Conservation (phyloP, 1,139 yeast species). For the Suhomyces panamericanus region DNA sequence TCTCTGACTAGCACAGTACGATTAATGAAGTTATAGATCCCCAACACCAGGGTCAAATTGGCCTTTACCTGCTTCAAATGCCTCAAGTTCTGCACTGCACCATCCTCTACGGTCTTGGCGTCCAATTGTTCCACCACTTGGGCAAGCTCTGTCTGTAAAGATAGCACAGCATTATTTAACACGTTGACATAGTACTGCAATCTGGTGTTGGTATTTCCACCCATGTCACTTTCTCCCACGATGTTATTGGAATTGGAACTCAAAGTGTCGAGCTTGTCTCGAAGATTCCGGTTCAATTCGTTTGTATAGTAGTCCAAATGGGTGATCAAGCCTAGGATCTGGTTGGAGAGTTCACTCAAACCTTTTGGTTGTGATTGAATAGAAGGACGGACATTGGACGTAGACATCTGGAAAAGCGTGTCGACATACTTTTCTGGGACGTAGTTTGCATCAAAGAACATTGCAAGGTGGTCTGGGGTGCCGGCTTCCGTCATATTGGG, state of each 20-base stretch:
- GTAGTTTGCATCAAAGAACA: constrained; percentile 47
- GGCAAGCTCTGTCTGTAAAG: constrained; percentile 52
- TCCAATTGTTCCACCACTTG: constrained; percentile 18
- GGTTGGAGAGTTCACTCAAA: constrained; percentile 26
- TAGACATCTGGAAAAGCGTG: constrained; percentile 32
- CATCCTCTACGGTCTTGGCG: constrained; percentile 21
- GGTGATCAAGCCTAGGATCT: constrained; percentile 45
- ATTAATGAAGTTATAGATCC: constrained; percentile 35
- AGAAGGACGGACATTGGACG: constrained; percentile 1
- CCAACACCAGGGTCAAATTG: constrained; percentile 46
- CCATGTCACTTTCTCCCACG: constrained; percentile 11
- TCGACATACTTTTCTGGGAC: constrained; percentile 40
- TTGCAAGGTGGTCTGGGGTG: constrained; percentile 20
- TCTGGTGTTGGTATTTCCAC: constrained; percentile 36
- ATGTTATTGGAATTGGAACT: constrained; percentile 24
- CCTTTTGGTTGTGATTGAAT: constrained; percentile 2
- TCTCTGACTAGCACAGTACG: background rate
- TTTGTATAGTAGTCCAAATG: constrained; percentile 64
- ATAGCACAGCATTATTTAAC: constrained; percentile 54
- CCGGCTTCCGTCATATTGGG: background rate
- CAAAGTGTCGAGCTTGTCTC: constrained; percentile 45
- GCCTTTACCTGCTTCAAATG: constrained; percentile 44
- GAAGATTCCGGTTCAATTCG: constrained; percentile 53
- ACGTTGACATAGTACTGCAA: constrained; percentile 65
- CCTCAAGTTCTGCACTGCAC: constrained; percentile 41